Evolutionary conservation across 495 filamentous ascomycete genomes (phyloP), one percentile per base, ranked within the genome.

Genomic region (Lasiosphaeria miniovina): DNA sequence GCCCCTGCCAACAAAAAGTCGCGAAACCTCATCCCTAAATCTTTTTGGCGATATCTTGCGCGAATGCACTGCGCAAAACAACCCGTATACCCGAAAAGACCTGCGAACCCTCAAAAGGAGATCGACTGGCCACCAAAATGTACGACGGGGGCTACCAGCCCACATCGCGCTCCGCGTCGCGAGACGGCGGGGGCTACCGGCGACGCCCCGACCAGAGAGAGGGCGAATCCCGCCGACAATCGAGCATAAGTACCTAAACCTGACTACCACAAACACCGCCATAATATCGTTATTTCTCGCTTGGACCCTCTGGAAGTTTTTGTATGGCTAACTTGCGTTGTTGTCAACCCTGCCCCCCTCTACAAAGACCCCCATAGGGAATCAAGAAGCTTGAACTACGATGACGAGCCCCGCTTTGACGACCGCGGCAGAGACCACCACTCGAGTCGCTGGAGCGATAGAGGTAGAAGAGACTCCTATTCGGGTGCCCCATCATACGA

Each of bases 191-290:
- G 15, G 52, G 63, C 61, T 60, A 66, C 55, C 63, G 54, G 48
- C 65, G 65, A 38, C 60, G 61, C 56, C 43, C 55, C 59, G 70
- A 72, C 59, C 50, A 60, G 40, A 55, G 61, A 65, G 68, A 69
- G 49, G 66, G 62, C 65, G 66, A 68, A 41, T 68, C 71, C 65
- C 64, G 63, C 53, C 68, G 74, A n/a, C 7, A 11, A 64, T 74
- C 75, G 73, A 74, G 73, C 74, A 75, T 80, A 68, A 77, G 78
- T 81, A 78, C 43, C 43, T 46, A n/a, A 77, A 74, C 58, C 70
- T 38, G 32, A 45, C 58, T 60, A 58, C 58, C 57, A 41, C 12
- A 7, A 41, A 7, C 38, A 46, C 43, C 43, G 6, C 43, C 43
- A 46, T n/a, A 46, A 41, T 5, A n/a, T n/a, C 12, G 15, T 1